Percentiles rank a stretch among this genome's conserved stretches.
Evolutionary conservation across 768 basidiomycete genomes (phyloP).

Genomic region (Calvatia gigantea): DNA sequence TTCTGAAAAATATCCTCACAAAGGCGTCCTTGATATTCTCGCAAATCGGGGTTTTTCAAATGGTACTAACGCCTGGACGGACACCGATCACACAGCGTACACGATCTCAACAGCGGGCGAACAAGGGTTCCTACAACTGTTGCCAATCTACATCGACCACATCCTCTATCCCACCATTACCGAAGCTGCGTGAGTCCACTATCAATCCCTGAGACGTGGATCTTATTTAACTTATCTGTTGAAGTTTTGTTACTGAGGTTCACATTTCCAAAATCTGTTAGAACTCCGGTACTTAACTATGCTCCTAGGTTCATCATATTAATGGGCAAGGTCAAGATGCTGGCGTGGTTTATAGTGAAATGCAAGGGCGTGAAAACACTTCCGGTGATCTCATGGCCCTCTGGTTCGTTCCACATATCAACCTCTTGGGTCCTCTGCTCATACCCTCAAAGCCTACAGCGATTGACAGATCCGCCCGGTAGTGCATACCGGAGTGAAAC

Average conservation of each 20-base stretch:
- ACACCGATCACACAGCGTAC: slow-evolving; percentile 92
- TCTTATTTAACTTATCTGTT: slow-evolving; percentile 11
- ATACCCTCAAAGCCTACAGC: slow-evolving; percentile 57
- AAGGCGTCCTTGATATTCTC: slow-evolving; percentile 91
- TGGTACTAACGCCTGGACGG: slow-evolving; percentile 97
- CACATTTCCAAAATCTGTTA: slow-evolving; percentile 3
- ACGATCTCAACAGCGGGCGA: slow-evolving; percentile 94
- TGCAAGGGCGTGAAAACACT: slow-evolving; percentile 95
- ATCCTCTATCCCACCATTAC: slow-evolving; percentile 95
- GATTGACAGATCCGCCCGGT: slow-evolving; percentile 70
- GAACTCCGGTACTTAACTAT: slow-evolving; percentile 7
- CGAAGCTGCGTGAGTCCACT: slow-evolving; percentile 64
- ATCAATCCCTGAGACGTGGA: background rate
- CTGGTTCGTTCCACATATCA: slow-evolving; percentile 43
- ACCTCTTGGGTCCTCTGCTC: background rate
- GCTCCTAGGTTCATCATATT: slow-evolving; percentile 82
- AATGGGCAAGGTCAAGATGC: slow-evolving; percentile 87
- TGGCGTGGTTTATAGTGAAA: slow-evolving; percentile 95
- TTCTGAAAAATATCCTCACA: slow-evolving; percentile 92
- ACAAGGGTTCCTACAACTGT: slow-evolving; percentile 82
- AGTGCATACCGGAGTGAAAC: slow-evolving; percentile 97
- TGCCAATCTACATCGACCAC: slow-evolving; percentile 93
- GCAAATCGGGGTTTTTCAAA: slow-evolving; percentile 93
- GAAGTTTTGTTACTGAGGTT: slow-evolving; percentile 59
- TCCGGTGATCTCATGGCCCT: slow-evolving; percentile 88